Base-by-base conservation (phyloP, 1,139 yeast species). In the Suhomyces anneliseae region DNA sequence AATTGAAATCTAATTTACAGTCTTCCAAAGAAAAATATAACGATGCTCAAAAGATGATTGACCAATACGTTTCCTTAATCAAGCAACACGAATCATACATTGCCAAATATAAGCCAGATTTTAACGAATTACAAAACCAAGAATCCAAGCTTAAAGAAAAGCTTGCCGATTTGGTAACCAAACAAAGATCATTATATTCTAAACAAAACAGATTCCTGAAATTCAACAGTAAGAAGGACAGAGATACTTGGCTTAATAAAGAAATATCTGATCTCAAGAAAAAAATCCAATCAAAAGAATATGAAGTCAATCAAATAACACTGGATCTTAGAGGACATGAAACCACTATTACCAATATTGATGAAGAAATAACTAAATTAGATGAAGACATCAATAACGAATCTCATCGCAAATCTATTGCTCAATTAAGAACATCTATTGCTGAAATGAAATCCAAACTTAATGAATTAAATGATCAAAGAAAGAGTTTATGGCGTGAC, bases 401-500 rank as follows among this genome's bases (percentile, higher is more conserved):
- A 35, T 51, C 58, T 39, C 48, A 56, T 33, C 26, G 40, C 8
- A 54, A 55, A 6, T 60, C 66, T 7, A 50, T 65, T 7, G 53
- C 58, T 4, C 60, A 58, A 6, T 57, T 79, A 26, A 68, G 66
- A 39, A 70, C 67, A 31, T 56, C 70, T 5, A 65, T 79, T n/a
- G 62, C 61, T 6, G 59, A 59, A 0, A 54, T 78, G 31, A 83
- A 76, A 56, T 48, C 61, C 7, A 59, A 70, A 27, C 72, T 81
- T 27, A 64, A 70, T n/a, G 66, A 61, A 5, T 70, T 82, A 31
- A 74, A 80, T 12, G 97, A 92, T 59, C 74, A 79, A 50, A 78
- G 95, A 55, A 89, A 88, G 59, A 68, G 68, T 11, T 66, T 85
- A 12, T 90, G 97, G 97, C 81, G 97, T 61, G 83, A 85, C 34